Evolutionary conservation across 2,329 filamentous ascomycete species (phyloP).

Genomic region (Ophiocordyceps camponoti-leonardi): DNA sequence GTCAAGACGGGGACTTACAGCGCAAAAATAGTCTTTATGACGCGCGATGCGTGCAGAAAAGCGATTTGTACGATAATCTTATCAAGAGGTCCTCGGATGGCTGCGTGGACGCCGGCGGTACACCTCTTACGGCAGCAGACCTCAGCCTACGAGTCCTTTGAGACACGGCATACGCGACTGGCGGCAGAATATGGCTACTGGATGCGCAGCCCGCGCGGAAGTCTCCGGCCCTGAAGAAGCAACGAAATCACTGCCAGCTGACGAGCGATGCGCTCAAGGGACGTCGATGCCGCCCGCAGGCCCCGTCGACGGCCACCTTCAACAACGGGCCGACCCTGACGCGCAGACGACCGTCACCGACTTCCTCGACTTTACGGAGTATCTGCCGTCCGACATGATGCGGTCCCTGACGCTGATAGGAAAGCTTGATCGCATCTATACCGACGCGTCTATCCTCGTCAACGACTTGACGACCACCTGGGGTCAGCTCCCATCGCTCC

Average conservation of each 20-base stretch:
- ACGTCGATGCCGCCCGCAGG: conserved; percentile 9
- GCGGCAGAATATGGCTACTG: conserved; percentile 10
- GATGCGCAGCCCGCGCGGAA: conserved; percentile 7
- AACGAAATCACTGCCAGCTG: not conserved
- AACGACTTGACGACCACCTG: conserved; percentile 39
- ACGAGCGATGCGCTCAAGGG: conserved; percentile 2
- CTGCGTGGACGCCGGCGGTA: conserved; percentile 2
- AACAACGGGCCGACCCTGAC: conserved; percentile 43
- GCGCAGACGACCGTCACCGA: conserved; percentile 53
- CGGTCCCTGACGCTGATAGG: conserved; percentile 49
- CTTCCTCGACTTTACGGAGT: conserved; percentile 54
- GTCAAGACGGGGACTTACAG: too few relatives aligned
- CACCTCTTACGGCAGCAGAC: not conserved
- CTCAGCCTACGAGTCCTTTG: not conserved
- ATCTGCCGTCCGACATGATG: conserved; percentile 48
- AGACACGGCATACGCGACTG: not conserved
- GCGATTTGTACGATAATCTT: too few relatives aligned
- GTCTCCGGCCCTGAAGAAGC: conserved; percentile 5
- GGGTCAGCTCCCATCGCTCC: conserved; percentile 33
- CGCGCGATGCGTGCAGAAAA: too few relatives aligned
- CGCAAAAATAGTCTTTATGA: too few relatives aligned
- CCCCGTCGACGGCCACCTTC: conserved; percentile 24
- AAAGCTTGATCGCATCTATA: conserved; percentile 42
- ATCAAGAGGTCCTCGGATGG: conserved; percentile 2
- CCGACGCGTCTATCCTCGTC: conserved; percentile 34